Conservation (phyloP, 2,329 filamentous ascomycete genomes). For the Bimuria novae-zelandiae region DNA sequence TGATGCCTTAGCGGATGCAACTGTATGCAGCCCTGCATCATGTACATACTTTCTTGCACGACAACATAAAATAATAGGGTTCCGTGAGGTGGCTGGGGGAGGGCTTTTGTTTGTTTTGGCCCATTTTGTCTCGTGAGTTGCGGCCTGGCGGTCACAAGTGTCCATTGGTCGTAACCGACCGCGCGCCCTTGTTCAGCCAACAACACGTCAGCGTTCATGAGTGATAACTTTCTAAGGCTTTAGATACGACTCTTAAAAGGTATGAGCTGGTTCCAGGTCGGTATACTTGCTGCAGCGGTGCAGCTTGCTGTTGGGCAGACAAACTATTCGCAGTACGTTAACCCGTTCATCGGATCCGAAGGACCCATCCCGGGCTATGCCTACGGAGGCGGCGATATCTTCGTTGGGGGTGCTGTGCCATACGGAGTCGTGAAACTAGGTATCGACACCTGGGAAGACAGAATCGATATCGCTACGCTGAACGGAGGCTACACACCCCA, state of each 20-base stretch:
- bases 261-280: slow-evolving; percentile 1
- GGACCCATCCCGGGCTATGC: slow-evolving; percentile 52
- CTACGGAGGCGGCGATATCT: slow-evolving; percentile 46
- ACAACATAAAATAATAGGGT: background rate
- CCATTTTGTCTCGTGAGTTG: background rate
- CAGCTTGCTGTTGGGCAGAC: slow-evolving; percentile 9
- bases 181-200: too few species aligned
- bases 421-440: slow-evolving; percentile 44
- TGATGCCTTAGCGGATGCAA: too few species aligned
- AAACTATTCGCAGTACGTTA: slow-evolving; percentile 53
- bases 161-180: too few species aligned
- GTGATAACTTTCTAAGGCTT: background rate
- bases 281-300: background rate
- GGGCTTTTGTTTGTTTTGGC: background rate
- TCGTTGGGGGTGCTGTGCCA: slow-evolving; percentile 39
- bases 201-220: too few species aligned
- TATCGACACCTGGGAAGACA: slow-evolving; percentile 39
- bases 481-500: slow-evolving; percentile 46
- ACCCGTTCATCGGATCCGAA: slow-evolving; percentile 57
- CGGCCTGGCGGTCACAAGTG: too few species aligned
- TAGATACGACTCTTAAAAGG: background rate
- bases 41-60: background rate
- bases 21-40: slow-evolving; percentile 2
- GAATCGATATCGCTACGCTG: slow-evolving; percentile 24
- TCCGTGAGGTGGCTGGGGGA: background rate